Conservation (phyloP, 148 eudicot species). For the Agrostemma githago region DNA sequence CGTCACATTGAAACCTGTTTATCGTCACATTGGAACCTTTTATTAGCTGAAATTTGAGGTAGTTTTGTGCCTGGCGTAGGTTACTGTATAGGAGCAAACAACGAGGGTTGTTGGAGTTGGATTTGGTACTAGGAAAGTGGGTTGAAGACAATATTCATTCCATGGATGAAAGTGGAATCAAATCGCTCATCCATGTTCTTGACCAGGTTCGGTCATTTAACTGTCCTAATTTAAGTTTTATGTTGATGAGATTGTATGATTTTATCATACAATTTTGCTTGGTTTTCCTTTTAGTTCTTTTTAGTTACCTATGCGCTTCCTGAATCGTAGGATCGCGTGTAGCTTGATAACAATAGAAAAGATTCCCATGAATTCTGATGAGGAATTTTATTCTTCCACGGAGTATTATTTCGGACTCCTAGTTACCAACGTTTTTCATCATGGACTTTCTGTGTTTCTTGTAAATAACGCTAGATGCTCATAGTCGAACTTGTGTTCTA, state of each 20-base stretch:
- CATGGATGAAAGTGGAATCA: slow-evolving; percentile 73
- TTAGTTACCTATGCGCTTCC: too few relatives aligned
- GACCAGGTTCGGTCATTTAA: slow-evolving; percentile 51
- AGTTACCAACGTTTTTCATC: not conserved
- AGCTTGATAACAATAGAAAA: too few relatives aligned
- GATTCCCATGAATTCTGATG: too few relatives aligned
- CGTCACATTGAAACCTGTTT: too few relatives aligned
- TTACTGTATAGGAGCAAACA: slow-evolving; percentile 91
- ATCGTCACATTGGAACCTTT: too few relatives aligned
- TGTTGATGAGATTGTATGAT: not conserved
- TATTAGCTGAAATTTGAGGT: too few relatives aligned
- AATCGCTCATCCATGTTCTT: slow-evolving; percentile 78
- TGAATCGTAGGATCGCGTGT: too few relatives aligned
- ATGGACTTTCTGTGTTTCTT: not conserved
- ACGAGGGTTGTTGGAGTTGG: slow-evolving; percentile 90
- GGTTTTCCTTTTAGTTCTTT: not conserved
- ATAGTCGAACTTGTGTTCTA: not conserved
- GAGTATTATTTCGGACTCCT: not conserved
- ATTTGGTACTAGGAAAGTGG: slow-evolving; percentile 89
- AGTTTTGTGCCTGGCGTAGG: slow-evolving; percentile 32
- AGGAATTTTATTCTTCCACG: too few relatives aligned
- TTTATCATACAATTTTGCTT: not conserved
- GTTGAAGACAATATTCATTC: slow-evolving; percentile 79
- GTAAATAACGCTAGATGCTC: not conserved
- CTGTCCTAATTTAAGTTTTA: not conserved